Base-by-base conservation (phyloP, 768 basidiomycete genomes). In the Leccinum subtestaceum region DNA sequence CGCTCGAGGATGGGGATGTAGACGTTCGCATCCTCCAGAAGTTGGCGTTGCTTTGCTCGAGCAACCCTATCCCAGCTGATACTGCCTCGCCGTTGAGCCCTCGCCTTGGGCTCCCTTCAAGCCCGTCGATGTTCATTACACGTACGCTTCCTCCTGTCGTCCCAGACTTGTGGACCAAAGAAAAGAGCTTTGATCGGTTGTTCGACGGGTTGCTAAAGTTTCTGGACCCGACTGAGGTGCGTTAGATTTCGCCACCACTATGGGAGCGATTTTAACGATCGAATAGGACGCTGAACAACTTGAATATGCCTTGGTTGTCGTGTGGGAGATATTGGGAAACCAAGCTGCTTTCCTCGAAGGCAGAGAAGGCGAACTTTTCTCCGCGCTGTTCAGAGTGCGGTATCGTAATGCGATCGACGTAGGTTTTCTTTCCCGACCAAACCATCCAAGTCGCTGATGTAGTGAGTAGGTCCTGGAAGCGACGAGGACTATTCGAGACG, bases 251-350 rank as follows among this genome's bases (percentile, higher is more conserved):
- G 46, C 53, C 50, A 54, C 55, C 23, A n/a, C 48, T 12, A 23
- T 48, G 27, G 43, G 1, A 51, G 31, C 17, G 5, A 10, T 56
- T 40, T 59, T 43, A n/a, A 45, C 58, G 8, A 48, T 57, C 5
- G 53, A 54, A 34, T 67, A 95, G 90, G 76, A 75, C 52, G 81
- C 81, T 50, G 84, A 87, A 63, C 77, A 82, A 55, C 76, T 94
- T 27, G 87, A 89, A 68, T 91, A 92, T 65, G 93, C 85, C 27
- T 74, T 95, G 63, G 88, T 94, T 58, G 77, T 91, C 32, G 67
- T 93, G 11, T 95, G 89, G 89, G 93, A 95, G 72, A 78, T 93
- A 68, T 75, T 95, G 5, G 88, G 88, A 67, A 82, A 87, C 63
- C 91, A 93, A 69, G 78, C 84, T 23, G 72, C 79, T 31, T 81